These are phyloP conservation scores for Salix dunnii DNA, from an alignment of 345 rosid species.

Conservation along the genomic window DNA sequence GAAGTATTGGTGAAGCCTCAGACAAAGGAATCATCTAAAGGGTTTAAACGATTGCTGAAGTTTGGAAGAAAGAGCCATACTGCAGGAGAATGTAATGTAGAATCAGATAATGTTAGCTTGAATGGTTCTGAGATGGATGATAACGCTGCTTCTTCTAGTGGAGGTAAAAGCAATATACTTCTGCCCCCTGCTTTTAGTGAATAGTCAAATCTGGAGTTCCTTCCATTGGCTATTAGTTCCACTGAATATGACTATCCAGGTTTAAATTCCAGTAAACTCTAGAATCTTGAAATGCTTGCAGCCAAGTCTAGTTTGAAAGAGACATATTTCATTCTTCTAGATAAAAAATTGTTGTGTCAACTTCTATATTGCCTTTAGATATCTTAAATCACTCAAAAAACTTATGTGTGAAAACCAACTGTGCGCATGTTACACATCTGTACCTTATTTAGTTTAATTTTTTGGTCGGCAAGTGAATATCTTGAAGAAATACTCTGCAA, in stretches of 20 bases:
- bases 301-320: not conserved
- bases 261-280: not conserved
- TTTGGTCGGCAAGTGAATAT: not conserved
- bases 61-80: constrained; percentile 67
- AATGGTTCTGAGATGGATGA: constrained; percentile 33
- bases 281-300: not conserved
- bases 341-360: not conserved
- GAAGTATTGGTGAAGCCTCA: constrained; percentile 57
- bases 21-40: constrained; percentile 63
- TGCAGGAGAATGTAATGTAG: constrained; percentile 39
- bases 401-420: not conserved
- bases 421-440: not conserved
- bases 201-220: not conserved
- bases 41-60: constrained; percentile 65
- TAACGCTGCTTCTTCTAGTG: constrained; percentile 28
- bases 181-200: constrained; percentile 5
- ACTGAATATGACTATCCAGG: not conserved
- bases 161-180: constrained; percentile 23
- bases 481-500: not conserved
- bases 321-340: not conserved
- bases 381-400: not conserved
- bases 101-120: constrained; percentile 25
- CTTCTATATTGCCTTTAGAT: not conserved
- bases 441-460: not conserved
- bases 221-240: not conserved